phyloP scores from a whole-genome alignment of 1,139 yeast genomes.

The Oligophagozyma castellii region DNA sequence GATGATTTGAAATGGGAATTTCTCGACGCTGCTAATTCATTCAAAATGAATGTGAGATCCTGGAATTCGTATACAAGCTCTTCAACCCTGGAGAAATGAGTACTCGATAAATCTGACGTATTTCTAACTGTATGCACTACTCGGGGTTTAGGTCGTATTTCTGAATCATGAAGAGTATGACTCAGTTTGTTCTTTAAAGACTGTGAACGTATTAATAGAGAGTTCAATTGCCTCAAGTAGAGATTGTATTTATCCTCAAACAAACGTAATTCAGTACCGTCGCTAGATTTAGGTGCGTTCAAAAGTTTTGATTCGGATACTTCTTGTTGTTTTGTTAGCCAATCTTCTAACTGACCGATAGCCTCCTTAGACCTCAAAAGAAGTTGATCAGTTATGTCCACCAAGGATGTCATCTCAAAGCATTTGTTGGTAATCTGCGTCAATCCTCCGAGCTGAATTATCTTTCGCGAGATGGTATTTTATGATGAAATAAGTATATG shows the following conservation, averaged over 20 bases:
- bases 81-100: slow-evolving; percentile 8
- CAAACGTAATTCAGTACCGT: slow-evolving; percentile 6
- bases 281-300: too few species aligned
- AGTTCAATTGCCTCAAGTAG: slow-evolving; percentile 18
- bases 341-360: slow-evolving; percentile 16
- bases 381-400: slow-evolving; percentile 16
- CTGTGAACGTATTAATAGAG: slow-evolving; percentile 17
- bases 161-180: slow-evolving; percentile 2
- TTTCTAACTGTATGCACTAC: slow-evolving; percentile 1
- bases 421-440: too few species aligned
- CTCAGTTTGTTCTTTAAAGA: slow-evolving; percentile 11
- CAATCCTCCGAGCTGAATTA: too few species aligned
- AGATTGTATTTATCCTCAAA: slow-evolving; percentile 6
- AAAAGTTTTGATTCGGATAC: slow-evolving; percentile 3
- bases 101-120: too few species aligned
- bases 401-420: slow-evolving; percentile 7
- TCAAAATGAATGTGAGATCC: slow-evolving; percentile 14
- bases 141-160: too few species aligned
- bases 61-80: slow-evolving; percentile 17
- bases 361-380: slow-evolving; percentile 20
- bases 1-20: slow-evolving; percentile 3
- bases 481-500: too few species aligned
- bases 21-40: slow-evolving; percentile 10
- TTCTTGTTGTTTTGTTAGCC: slow-evolving; percentile 10
- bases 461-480: too few species aligned